A percentile compares a stretch with the other conserved stretches of the same genome.
phyloP scores from a whole-genome alignment of 2,329 filamentous ascomycete genomes.

The Calycina herbarum region DNA sequence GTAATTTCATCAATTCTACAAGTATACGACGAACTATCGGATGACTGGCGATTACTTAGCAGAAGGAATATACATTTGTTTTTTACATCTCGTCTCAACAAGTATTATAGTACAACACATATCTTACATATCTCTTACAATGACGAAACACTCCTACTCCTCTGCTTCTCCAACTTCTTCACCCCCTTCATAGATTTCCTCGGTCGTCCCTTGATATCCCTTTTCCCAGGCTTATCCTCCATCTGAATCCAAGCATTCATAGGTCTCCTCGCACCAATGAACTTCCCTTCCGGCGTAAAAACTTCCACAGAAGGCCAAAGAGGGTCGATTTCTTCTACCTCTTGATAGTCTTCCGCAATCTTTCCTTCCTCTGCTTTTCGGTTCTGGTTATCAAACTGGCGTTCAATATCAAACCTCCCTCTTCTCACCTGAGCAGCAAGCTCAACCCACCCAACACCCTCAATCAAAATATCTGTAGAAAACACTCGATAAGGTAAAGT shows the following conservation, averaged over 20 bases:
- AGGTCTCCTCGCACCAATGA: slow-evolving; percentile 64
- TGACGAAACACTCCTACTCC: slow-evolving; percentile 2
- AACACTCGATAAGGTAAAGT: slow-evolving; percentile 77
- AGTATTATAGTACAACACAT: not conserved
- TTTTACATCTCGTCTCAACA: not conserved
- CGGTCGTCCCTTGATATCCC: slow-evolving; percentile 56
- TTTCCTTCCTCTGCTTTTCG: not conserved
- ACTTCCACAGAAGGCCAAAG: slow-evolving; percentile 76
- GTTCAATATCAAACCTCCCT: slow-evolving; percentile 40
- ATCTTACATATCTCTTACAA: not conserved
- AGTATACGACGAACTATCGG: no score
- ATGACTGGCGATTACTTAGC: no score
- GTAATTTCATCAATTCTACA: no score
- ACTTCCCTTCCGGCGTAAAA: slow-evolving; percentile 81
- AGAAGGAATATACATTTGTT: not conserved
- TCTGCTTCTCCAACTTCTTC: slow-evolving; percentile 47
- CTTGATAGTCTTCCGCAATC: slow-evolving; percentile 18
- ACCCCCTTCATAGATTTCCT: slow-evolving; percentile 68
- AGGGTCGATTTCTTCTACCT: slow-evolving; percentile 32
- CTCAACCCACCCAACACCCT: slow-evolving; percentile 93
- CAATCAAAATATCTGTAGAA: slow-evolving; percentile 81
- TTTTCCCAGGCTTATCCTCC: slow-evolving; percentile 54
- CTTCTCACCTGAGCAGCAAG: slow-evolving; percentile 77
- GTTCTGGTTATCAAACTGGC: not conserved
- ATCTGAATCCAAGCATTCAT: slow-evolving; percentile 68